Base-by-base conservation (phyloP, 129 eudicot species). In the Scalesia atractyloides region DNA sequence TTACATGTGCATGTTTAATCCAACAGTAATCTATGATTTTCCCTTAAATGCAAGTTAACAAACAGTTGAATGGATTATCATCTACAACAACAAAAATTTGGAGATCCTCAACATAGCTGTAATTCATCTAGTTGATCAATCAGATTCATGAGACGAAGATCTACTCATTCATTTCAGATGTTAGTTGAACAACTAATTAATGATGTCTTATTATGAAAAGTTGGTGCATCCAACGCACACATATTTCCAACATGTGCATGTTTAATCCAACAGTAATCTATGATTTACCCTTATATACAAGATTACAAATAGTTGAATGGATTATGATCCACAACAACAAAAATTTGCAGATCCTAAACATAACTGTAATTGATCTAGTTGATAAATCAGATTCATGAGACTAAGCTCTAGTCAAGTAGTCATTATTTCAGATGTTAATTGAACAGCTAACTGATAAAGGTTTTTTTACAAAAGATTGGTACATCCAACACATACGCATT, bases 221-320 rank as follows among this genome's bases (percentile, higher is more conserved):
- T 11, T 47, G 4, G 51, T 47, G 12, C 51, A 47, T 47, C 51
- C 5, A 47, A 47, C 51, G 51, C 51, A 47, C 12, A 47, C 13
- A 0, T 10, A 30, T 30, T 2, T 54, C 33, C 14, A 19, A 18
- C 36, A 57, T 57, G 5, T 22, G 36, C 63, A 22, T 57, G 37
- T 57, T 57, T 22, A 57, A 57, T 10, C 16, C 64, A 22, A n/a
- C n/a, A n/a, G n/a, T n/a, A n/a, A n/a, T n/a, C n/a, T n/a, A n/a
- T n/a, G n/a, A n/a, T n/a, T n/a, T n/a, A n/a, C n/a, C n/a, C n/a
- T n/a, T n/a, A n/a, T n/a, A n/a, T n/a, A n/a, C n/a, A n/a, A n/a
- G n/a, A n/a, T n/a, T n/a, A n/a, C n/a, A n/a, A n/a, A n/a, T 54
- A 54, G 51, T 70, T 57, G 9, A 19, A 70, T 12, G 56, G 49